A percentile compares a stretch with the other conserved stretches of the same genome.
These are phyloP conservation scores for Apiospora sp. DNA, from an alignment of 2,329 filamentous ascomycete species.

Conservation along the genomic window DNA sequence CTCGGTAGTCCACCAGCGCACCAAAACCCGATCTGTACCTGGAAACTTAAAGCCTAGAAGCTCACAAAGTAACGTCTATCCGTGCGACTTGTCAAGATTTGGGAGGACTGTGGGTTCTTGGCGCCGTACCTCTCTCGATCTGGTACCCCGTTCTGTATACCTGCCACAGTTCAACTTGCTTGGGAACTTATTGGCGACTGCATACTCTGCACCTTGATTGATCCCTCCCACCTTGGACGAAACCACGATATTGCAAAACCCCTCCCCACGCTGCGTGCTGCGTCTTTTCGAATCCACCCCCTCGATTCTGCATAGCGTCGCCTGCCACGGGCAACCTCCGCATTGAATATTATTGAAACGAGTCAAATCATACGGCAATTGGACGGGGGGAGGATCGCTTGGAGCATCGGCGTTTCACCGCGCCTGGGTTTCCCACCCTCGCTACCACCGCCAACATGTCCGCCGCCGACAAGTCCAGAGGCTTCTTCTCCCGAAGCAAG, in stretches of 20 bases:
- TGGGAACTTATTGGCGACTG: background rate
- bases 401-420: conserved; percentile 39
- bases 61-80: conserved; percentile 19
- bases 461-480: conserved; percentile 78
- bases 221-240: conserved; percentile 4
- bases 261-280: conserved; percentile 4
- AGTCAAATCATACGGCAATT: conserved; percentile 15
- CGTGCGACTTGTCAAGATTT: conserved; percentile 18
- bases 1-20: conserved; percentile 14
- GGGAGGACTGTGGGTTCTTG: conserved; percentile 20
- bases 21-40: conserved; percentile 16
- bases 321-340: conserved; percentile 1
- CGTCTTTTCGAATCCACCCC: conserved; percentile 8
- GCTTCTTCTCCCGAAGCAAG: conserved; percentile 90
- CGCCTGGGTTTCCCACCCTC: conserved; percentile 28
- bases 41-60: conserved; percentile 20
- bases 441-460: conserved; percentile 53
- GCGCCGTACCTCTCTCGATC: conserved; percentile 9
- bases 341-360: conserved; percentile 19
- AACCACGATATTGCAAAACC: conserved; percentile 19
- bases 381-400: conserved; percentile 32
- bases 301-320: background rate
- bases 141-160: conserved; percentile 4
- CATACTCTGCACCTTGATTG: conserved; percentile 7
- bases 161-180: conserved; percentile 15